Base-by-base conservation (phyloP, 2,329 filamentous ascomycete genomes). In the Neophaeococcomyces aloes region DNA sequence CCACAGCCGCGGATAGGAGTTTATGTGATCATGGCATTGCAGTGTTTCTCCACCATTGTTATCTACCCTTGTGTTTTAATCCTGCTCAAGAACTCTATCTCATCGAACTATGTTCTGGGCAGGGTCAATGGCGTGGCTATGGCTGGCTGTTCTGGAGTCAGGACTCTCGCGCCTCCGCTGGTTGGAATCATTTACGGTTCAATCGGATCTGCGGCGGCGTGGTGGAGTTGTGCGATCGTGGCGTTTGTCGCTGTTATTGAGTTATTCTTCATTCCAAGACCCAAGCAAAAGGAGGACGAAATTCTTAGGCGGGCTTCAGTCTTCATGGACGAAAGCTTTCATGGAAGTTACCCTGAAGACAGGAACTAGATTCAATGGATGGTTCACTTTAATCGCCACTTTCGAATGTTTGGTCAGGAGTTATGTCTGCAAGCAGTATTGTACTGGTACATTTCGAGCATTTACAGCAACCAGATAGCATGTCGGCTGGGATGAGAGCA, bases 51-150 rank as follows among this genome's bases (percentile, higher is more conserved):
- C 29, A 74, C 72, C 35, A 81, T 81, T 54, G 67, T 78, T 42
- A 65, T 79, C n/a, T 82, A 80, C 55, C 79, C 78, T 2, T 66
- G 81, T 4, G 68, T 82, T 29, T 66, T 83, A 34, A 82, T 83
- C 52, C 65, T 81, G 25, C 74, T 83, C 66, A 82, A 82, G 61
- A 75, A 81, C 55, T 75, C 76, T 1, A 79, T 76, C 0, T 76
- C 77, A 2, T 70, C 66, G 25, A 63, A 68, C 5, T 65, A 65
- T 32, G 70, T 77, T 5, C 64, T 81, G 30, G 79, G 79, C 40
- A 78, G 71, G 53, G 74, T 83, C 53, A 83, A 83, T 48, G 79
- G 79, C 3, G 60, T 82, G 33, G 77, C 78, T 17, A 78, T 79
- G 39, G 79, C 76, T 45, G 78, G 76, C 2, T 77, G 77, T 19